Percentiles rank a stretch among this genome's conserved stretches.
Evolutionary conservation across 441 rosid genomes (phyloP).

Genomic region (Erysimum cheiri): DNA sequence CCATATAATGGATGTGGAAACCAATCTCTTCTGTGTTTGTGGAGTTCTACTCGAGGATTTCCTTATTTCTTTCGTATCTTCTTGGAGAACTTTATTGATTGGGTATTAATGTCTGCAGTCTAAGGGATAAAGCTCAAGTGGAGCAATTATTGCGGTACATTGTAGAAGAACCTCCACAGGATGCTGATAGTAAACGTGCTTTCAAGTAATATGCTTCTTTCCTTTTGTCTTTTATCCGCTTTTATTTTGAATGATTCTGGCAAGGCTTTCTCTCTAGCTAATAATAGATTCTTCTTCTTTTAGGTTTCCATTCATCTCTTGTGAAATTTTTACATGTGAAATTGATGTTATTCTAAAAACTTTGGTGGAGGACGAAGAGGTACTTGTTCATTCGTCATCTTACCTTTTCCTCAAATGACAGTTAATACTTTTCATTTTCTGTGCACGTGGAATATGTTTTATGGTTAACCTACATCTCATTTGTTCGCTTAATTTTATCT

Average conservation of each 20-base stretch:
- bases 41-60: constrained; percentile 15
- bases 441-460: constrained; percentile 6
- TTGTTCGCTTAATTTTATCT: constrained; percentile 26
- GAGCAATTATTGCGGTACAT: constrained; percentile 81
- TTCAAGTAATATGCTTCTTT: constrained; percentile 72
- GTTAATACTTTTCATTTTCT: constrained; percentile 17
- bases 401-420: constrained; percentile 4
- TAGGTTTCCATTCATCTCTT: constrained; percentile 96
- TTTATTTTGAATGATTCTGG: constrained; percentile 11
- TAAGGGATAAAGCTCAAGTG: constrained; percentile 85
- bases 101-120: constrained; percentile 52
- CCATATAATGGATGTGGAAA: background rate
- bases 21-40: constrained; percentile 18
- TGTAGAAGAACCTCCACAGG: constrained; percentile 82
- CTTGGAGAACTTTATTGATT: constrained; percentile 17
- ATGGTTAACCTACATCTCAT: constrained; percentile 14
- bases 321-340: constrained; percentile 98
- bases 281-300: constrained; percentile 31
- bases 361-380: constrained; percentile 95
- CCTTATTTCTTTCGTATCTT: constrained; percentile 5
- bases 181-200: constrained; percentile 82
- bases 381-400: constrained; percentile 32
- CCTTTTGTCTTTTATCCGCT: constrained; percentile 15
- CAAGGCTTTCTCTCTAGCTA: constrained; percentile 19
- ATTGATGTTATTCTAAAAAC: constrained; percentile 94